Percentiles rank a stretch among this genome's conserved stretches.
These are phyloP conservation scores for Agaricus sinodeliciosus DNA, from an alignment of 768 basidiomycete genomes.

Conservation along the genomic window DNA sequence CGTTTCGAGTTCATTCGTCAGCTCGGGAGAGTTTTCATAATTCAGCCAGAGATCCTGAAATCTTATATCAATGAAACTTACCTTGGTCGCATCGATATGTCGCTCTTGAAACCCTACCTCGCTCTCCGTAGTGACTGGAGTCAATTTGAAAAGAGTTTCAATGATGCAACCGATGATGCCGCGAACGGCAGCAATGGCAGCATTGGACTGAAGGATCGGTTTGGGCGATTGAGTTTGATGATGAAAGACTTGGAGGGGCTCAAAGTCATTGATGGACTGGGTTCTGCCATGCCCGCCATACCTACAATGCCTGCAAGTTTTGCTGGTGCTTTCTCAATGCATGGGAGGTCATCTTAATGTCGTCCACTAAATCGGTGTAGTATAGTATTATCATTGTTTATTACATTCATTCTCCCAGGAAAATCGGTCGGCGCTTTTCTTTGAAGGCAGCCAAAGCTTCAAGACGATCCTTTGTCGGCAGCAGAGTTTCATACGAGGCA, in stretches of 20 bases:
- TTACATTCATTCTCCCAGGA: conserved; percentile 65
- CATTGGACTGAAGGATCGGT: conserved; percentile 53
- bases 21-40: conserved; percentile 94
- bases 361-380: conserved; percentile 15
- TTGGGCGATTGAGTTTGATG: conserved; percentile 73
- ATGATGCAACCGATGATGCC: conserved; percentile 42
- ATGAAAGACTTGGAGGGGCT: conserved; percentile 82
- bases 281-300: conserved; percentile 51
- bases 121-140: conserved; percentile 88
- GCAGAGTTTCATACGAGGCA: conserved; percentile 74
- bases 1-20: conserved; percentile 98
- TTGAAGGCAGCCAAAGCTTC: conserved; percentile 86
- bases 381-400: conserved; percentile 18
- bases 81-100: conserved; percentile 85
- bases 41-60: conserved; percentile 90
- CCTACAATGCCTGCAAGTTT: conserved; percentile 50
- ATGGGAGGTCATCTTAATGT: conserved; percentile 34
- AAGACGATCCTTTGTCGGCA: conserved; percentile 66
- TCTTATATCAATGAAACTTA: conserved; percentile 94
- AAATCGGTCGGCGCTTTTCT: conserved; percentile 73
- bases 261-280: conserved; percentile 47
- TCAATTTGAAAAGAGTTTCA: conserved; percentile 77
- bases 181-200: conserved; percentile 30
- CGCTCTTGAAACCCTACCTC: conserved; percentile 85
- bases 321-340: conserved; percentile 38